Conservation (phyloP, 805 yeast genomes). For the Saturnispora kantuleensis region DNA sequence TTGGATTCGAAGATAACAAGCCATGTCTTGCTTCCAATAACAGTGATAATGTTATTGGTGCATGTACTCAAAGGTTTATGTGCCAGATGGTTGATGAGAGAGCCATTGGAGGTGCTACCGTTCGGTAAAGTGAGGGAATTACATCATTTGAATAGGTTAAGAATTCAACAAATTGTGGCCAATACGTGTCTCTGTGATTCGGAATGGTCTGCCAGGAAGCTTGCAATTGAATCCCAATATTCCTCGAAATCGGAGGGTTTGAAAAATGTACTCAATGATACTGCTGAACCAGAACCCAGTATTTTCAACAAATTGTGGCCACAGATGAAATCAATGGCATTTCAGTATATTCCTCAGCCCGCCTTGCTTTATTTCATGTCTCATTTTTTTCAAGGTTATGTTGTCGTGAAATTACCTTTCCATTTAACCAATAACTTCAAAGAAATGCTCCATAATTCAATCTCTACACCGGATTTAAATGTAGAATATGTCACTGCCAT, state of each 20-base stretch:
- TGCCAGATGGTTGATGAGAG: conserved; percentile 38
- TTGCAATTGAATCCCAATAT: conserved; percentile 4
- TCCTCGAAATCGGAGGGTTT: not conserved
- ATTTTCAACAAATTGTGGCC: conserved; percentile 63
- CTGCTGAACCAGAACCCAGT: conserved; percentile 45
- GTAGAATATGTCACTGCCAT: conserved; percentile 89
- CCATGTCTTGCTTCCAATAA: conserved; percentile 89
- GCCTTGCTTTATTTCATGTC: conserved; percentile 94
- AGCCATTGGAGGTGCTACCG: conserved; percentile 45
- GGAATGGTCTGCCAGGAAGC: conserved; percentile 9
- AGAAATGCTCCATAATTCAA: conserved; percentile 84
- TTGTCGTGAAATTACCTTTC: conserved; percentile 82
- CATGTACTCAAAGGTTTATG: conserved; percentile 69
- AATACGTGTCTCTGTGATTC: conserved; percentile 8
- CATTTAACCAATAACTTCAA: conserved; percentile 85
- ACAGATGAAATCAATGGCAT: conserved; percentile 72
- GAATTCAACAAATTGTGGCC: not conserved
- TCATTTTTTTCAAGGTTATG: conserved; percentile 84
- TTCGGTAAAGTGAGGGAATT: conserved; percentile 47
- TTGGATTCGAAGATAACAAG: conserved; percentile 75
- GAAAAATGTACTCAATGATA: conserved; percentile 5
- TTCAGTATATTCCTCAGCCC: conserved; percentile 85
- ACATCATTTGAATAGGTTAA: conserved; percentile 48
- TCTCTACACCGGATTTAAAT: conserved; percentile 74
- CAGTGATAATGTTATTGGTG: conserved; percentile 80